Conservation (phyloP, 192 early-diverging fungal genomes). For the Gaertneriomyces semiglobifer region DNA sequence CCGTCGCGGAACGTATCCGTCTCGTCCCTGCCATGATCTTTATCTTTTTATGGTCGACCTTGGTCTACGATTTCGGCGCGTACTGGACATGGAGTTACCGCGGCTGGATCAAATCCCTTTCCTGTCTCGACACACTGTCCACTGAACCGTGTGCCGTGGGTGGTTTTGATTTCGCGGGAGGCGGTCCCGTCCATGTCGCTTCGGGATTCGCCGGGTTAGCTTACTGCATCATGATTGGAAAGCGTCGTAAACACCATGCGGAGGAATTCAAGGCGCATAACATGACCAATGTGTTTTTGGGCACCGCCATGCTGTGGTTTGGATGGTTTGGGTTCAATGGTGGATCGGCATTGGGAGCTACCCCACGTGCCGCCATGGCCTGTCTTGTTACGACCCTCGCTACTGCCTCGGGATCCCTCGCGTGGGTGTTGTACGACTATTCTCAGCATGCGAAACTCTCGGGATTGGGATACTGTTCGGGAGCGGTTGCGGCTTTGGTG, state of each 20-base stretch:
- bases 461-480: constrained; percentile 90
- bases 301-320: constrained; percentile 86
- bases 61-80: constrained; percentile 91
- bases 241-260: constrained; percentile 63
- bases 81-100: constrained; percentile 90
- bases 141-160: constrained; percentile 55
- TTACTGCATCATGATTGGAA: constrained; percentile 80
- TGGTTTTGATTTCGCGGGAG: constrained; percentile 90
- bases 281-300: constrained; percentile 89
- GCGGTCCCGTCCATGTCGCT: constrained; percentile 91
- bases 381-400: constrained; percentile 81
- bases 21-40: constrained; percentile 84
- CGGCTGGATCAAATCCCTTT: constrained; percentile 75
- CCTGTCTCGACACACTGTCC: constrained; percentile 32
- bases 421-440: constrained; percentile 83
- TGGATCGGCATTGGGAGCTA: constrained; percentile 76
- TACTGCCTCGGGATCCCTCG: constrained; percentile 72
- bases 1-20: constrained; percentile 84
- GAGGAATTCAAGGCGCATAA: constrained; percentile 81
- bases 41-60: constrained; percentile 84
- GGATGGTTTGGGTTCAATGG: constrained; percentile 98
- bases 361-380: constrained; percentile 83
- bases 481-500: constrained; percentile 87
- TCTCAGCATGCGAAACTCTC: constrained; percentile 70
- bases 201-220: constrained; percentile 89